Percentiles rank a stretch among this genome's conserved stretches.
Evolutionary conservation across 2,329 filamentous ascomycete species (phyloP).

Genomic region (Ascochyta pisi): DNA sequence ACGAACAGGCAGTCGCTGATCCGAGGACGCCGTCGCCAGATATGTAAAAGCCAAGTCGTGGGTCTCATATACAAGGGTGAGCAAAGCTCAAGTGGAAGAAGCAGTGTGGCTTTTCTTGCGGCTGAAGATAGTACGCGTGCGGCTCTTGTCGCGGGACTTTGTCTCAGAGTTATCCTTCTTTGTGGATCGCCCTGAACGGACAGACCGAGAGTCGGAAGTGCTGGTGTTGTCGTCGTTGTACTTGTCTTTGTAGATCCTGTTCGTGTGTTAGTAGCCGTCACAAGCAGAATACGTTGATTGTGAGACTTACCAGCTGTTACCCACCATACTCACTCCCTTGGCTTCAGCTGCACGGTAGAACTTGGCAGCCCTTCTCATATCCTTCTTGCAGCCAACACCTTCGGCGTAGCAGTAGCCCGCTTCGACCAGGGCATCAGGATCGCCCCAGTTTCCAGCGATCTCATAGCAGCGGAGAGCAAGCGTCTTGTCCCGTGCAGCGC

Average conservation of each 20-base stretch:
- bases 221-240: constrained; percentile 65
- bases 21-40: constrained; percentile 44
- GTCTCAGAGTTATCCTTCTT: constrained; percentile 57
- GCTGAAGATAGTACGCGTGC: constrained; percentile 75
- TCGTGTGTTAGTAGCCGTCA: neutral
- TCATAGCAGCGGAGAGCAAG: constrained; percentile 93
- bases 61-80: constrained; percentile 39
- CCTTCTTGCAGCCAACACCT: constrained; percentile 92
- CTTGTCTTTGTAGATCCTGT: constrained; percentile 95
- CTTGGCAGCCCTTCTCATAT: constrained; percentile 89
- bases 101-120: constrained; percentile 57
- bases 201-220: constrained; percentile 49
- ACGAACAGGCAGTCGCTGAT: constrained; percentile 28
- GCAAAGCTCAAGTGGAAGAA: constrained; percentile 20
- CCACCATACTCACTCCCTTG: constrained; percentile 96
- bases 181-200: constrained; percentile 56
- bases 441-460: constrained; percentile 94
- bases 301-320: constrained; percentile 92
- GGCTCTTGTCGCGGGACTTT: constrained; percentile 77
- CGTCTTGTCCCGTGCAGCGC: constrained; percentile 88
- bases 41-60: constrained; percentile 40
- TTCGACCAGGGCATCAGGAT: constrained; percentile 91
- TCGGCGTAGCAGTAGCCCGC: constrained; percentile 96
- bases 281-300: neutral
- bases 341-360: constrained; percentile 90